Conservation (phyloP, 176 grass and related monocot genomes). For the Juncus effusus region DNA sequence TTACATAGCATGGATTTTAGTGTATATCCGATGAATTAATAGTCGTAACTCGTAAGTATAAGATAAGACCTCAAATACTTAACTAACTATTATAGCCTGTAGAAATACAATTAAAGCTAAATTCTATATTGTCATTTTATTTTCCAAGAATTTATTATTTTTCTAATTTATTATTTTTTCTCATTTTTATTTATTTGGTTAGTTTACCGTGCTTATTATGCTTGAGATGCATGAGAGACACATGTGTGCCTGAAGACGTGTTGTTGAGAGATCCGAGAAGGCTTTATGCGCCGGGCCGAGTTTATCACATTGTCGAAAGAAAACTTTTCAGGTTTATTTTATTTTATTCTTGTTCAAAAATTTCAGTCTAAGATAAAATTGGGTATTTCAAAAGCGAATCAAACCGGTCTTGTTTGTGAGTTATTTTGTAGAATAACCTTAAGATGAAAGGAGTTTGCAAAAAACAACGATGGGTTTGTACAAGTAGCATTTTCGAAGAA, state of each 20-base stretch:
- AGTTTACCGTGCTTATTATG: conserved; percentile 82
- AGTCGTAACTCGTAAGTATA: too few relatives aligned
- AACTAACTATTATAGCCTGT: too few relatives aligned
- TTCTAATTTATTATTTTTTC: neutral
- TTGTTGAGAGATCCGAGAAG: conserved; percentile 86
- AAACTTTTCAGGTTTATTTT: conserved; percentile 65
- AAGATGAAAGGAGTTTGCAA: too few relatives aligned
- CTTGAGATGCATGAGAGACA: conserved; percentile 81
- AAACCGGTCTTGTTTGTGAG: neutral
- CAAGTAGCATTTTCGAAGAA: too few relatives aligned
- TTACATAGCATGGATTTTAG: too few relatives aligned
- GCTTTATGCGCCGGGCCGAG: conserved; percentile 83
- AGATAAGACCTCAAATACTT: too few relatives aligned
- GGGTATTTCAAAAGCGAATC: neutral
- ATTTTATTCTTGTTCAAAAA: neutral
- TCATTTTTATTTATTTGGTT: conserved; percentile 22
- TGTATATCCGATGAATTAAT: too few relatives aligned
- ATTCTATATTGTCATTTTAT: neutral
- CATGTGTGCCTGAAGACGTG: conserved; percentile 75
- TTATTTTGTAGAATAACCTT: too few relatives aligned
- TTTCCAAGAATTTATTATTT: neutral
- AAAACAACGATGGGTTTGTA: too few relatives aligned
- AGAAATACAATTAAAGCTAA: too few relatives aligned
- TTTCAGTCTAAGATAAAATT: neutral
- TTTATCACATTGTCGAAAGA: conserved; percentile 93